Evolutionary conservation across 1,284 basidiomycete species (phyloP).

Genomic region (Papiliotrema laurentii): DNA sequence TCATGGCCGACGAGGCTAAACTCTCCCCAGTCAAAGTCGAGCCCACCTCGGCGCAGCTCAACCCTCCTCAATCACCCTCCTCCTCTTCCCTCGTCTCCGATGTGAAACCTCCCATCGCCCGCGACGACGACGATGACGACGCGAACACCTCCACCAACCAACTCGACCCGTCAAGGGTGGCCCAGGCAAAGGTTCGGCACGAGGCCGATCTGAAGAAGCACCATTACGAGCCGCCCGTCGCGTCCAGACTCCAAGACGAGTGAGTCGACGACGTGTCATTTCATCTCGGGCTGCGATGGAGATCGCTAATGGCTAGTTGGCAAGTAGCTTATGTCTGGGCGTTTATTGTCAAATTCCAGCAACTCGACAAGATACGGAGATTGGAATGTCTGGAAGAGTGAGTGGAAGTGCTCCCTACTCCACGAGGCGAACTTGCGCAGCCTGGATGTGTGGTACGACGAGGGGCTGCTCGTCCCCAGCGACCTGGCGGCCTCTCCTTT

Average conservation of each 20-base stretch:
- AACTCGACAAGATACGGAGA: slow-evolving; percentile 23
- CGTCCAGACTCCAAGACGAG: slow-evolving; percentile 31
- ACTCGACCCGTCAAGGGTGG: slow-evolving; percentile 4
- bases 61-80: not conserved
- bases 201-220: slow-evolving; percentile 30
- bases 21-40: too few relatives aligned
- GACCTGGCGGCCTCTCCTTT: too few relatives aligned
- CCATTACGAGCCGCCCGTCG: slow-evolving; percentile 18
- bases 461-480: too few relatives aligned
- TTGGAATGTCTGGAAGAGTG: slow-evolving; percentile 40
- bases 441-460: too few relatives aligned
- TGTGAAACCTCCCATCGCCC: not conserved
- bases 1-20: not conserved
- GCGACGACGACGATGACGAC: slow-evolving; percentile 3
- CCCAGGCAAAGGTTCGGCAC: slow-evolving; percentile 23
- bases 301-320: slow-evolving; percentile 31
- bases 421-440: too few relatives aligned
- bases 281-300: not conserved
- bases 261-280: slow-evolving; percentile 12
- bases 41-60: not conserved
- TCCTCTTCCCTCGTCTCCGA: not conserved
- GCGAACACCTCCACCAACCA: not conserved
- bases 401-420: slow-evolving; percentile 18
- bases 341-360: slow-evolving; percentile 43
- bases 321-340: slow-evolving; percentile 45